These are phyloP conservation scores for Nicotiana attenuata DNA, from an alignment of 257 asterid species.

Conservation along the genomic window DNA sequence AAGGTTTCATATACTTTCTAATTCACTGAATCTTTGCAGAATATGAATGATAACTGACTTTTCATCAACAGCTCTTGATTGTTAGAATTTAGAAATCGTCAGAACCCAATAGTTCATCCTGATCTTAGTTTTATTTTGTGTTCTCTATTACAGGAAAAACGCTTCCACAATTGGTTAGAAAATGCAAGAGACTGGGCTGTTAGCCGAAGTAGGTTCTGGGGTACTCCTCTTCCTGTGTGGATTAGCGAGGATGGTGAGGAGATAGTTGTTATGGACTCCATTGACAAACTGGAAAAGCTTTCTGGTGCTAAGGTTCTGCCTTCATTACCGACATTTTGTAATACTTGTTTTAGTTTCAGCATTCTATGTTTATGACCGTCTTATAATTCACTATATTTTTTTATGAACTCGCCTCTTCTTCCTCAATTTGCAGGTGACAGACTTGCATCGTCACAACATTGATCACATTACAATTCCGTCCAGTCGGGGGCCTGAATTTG, in stretches of 20 bases:
- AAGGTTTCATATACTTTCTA: neutral
- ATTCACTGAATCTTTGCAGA: neutral
- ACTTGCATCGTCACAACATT: conserved; percentile 88
- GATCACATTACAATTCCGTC: conserved; percentile 96
- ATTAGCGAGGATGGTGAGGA: conserved; percentile 86
- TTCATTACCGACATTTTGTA: neutral
- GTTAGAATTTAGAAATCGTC: neutral
- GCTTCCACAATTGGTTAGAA: conserved; percentile 97
- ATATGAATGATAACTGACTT: neutral
- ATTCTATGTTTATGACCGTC: neutral
- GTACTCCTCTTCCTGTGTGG: conserved; percentile 98
- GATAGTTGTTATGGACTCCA: conserved; percentile 78
- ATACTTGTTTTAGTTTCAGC: neutral
- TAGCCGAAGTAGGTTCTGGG: conserved; percentile 99
- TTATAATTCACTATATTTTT: neutral
- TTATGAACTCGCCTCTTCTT: neutral
- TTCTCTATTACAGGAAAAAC: conserved; percentile 52
- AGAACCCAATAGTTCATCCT: neutral
- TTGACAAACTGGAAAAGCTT: conserved; percentile 74
- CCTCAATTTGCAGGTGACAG: conserved; percentile 49
- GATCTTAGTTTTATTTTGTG: neutral
- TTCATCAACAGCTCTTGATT: neutral
- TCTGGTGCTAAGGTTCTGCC: conserved; percentile 58
- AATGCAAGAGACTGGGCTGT: conserved; percentile 99
- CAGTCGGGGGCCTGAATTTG: conserved; percentile 71